Base-by-base conservation (phyloP, 169 alveolate genomes). In the Eimeria praecox region DNA sequence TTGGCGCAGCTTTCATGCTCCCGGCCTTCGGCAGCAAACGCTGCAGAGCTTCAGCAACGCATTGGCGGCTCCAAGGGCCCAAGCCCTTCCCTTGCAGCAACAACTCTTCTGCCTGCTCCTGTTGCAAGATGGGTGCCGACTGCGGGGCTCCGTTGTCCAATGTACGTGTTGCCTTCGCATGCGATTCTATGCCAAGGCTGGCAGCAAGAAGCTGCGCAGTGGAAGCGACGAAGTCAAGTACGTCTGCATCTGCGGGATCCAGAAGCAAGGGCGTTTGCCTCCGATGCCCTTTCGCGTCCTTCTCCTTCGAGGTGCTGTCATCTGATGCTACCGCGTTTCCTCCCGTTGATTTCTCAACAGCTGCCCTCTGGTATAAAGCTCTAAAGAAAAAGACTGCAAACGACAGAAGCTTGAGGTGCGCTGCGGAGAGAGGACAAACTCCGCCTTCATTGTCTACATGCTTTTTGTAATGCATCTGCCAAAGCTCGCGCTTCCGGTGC, bases 51-150 rank as follows among this genome's bases (percentile, higher is more conserved):
- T 33, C 40, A 22, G 82, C 75, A 16, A 86, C 80, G 33, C 38
- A 54, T 64, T 86, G 92, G n/a, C 92, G 75, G 80, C 92, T 86
- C 92, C 92, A 86, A 59, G 92, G 80, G 44, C 92, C 92, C 54
- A 22, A 40, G 52, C 92, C 92, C 49, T n/a, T 38, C 27, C 92
- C 92, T 35, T 52, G 92, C n/a, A 86, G 80, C 33, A 86, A 40
- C 78, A 86, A 38, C 64, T 86, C 92, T 18, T 86, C 80, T 46
- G 46, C 92, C 40, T 59, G 80, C 40, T 86, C 54, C 92, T 86
- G 92, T 40, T 59, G 64, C 87, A 88, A 44, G 59, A 71, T 30
- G 8, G 85, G 24, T 24, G 24, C 73, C 30, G 86, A 38, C 3
- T 30, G 30, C 12, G 54, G 71, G 4, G 22, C 86, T n/a, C 38